A percentile compares a stretch with the other conserved stretches of the same genome.
phyloP scores from a whole-genome alignment of 2,329 filamentous ascomycete species.

The Talaromyces albobiverticillius region DNA sequence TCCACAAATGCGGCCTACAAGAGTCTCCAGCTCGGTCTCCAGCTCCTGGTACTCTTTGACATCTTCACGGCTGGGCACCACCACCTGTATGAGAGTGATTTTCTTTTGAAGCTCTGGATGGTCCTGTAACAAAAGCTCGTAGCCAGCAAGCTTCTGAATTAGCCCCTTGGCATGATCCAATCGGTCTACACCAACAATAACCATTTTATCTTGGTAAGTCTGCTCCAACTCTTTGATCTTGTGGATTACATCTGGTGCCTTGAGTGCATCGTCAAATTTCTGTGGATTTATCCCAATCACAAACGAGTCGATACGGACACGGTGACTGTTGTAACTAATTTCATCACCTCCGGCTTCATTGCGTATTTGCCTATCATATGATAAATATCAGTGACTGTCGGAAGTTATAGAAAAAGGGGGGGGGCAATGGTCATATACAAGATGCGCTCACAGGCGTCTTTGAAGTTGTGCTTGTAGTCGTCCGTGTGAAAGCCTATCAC shows the following conservation, averaged over 20 bases:
- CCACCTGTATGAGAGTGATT: conserved; percentile 87
- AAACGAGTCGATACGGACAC: conserved; percentile 82
- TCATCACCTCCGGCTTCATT: conserved; percentile 47
- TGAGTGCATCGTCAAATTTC: conserved; percentile 79
- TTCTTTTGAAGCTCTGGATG: conserved; percentile 93
- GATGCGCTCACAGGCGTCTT: conserved; percentile 83
- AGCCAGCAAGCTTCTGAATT: conserved; percentile 86
- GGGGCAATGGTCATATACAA: conserved; percentile 63
- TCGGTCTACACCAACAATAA: conserved; percentile 89
- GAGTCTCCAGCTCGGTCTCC: conserved; percentile 82
- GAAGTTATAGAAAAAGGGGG: conserved; percentile 78
- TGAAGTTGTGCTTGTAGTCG: conserved; percentile 87
- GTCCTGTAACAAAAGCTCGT: conserved; percentile 87
- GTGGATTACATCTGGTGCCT: conserved; percentile 72
- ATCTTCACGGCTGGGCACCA: conserved; percentile 77
- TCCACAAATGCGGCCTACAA: conserved; percentile 90
- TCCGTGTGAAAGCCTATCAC: conserved; percentile 96
- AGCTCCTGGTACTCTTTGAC: conserved; percentile 96
- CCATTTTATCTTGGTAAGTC: conserved; percentile 83
- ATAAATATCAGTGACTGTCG: conserved; percentile 32
- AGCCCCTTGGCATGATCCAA: conserved; percentile 97
- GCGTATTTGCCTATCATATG: background rate
- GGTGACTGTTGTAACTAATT: conserved; percentile 83
- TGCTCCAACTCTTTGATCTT: conserved; percentile 73
- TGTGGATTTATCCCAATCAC: conserved; percentile 94